These are phyloP conservation scores for Hypomyces perniciosus DNA, from an alignment of 2,329 filamentous ascomycete genomes.

Conservation along the genomic window DNA sequence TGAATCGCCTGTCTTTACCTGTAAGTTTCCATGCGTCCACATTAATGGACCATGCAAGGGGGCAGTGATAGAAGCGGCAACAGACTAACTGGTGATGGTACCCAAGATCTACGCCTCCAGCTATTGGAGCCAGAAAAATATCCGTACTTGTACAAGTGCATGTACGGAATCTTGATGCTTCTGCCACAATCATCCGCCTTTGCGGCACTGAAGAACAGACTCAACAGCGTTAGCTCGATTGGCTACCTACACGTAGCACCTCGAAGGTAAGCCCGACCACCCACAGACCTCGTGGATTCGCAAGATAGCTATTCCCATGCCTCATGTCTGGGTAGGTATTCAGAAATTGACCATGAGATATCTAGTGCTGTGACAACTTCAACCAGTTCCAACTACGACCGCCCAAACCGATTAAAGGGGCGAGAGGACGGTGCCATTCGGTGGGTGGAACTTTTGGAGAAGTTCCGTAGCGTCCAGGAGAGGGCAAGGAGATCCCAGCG, in stretches of 20 bases:
- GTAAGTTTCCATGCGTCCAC: slow-evolving; percentile 42
- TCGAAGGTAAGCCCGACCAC: slow-evolving; percentile 59
- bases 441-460: slow-evolving; percentile 90
- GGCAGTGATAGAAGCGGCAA: not conserved
- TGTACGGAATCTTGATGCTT: slow-evolving; percentile 95
- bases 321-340: too few species aligned
- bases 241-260: slow-evolving; percentile 83
- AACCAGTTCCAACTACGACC: slow-evolving; percentile 56
- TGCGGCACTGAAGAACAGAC: slow-evolving; percentile 88
- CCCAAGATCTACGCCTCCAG: slow-evolving; percentile 80
- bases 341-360: slow-evolving; percentile 2
- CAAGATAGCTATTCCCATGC: not conserved
- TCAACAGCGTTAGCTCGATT: slow-evolving; percentile 96
- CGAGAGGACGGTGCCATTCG: slow-evolving; percentile 80
- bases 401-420: slow-evolving; percentile 71
- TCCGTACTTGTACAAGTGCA: slow-evolving; percentile 92
- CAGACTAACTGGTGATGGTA: not conserved
- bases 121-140: slow-evolving; percentile 92
- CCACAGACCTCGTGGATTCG: not conserved
- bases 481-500: slow-evolving; percentile 67
- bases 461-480: slow-evolving; percentile 89
- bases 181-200: slow-evolving; percentile 97
- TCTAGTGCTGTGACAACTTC: slow-evolving; percentile 41
- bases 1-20: slow-evolving; percentile 96
- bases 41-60: not conserved